These are phyloP conservation scores for Gentiana dahurica DNA, from an alignment of 257 asterid species.

Conservation along the genomic window DNA sequence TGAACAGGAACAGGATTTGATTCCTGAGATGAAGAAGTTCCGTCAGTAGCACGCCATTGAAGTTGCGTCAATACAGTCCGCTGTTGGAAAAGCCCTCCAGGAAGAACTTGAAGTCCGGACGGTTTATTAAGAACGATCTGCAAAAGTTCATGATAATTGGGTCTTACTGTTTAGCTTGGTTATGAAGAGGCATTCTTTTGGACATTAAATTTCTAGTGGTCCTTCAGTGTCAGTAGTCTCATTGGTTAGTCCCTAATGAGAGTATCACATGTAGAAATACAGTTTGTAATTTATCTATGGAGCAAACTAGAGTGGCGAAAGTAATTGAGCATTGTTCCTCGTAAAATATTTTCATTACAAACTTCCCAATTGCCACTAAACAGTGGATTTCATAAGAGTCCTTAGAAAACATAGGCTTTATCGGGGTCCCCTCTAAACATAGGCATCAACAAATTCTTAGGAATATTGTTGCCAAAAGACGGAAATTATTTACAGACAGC, in stretches of 20 bases:
- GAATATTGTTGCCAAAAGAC: no score
- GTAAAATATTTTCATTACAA: no score
- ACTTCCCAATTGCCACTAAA: no score
- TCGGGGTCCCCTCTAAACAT: no score
- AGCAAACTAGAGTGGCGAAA: no score
- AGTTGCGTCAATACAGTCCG: constrained; percentile 89
- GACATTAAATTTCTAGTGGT: not conserved
- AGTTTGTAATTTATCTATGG: no score
- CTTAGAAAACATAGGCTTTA: no score
- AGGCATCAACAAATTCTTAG: no score
- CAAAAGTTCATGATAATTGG: constrained; percentile 11
- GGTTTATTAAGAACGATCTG: constrained; percentile 92
- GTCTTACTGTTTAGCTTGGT: not conserved
- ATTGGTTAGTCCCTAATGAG: not conserved
- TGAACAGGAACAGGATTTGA: constrained; percentile 86
- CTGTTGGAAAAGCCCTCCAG: constrained; percentile 96
- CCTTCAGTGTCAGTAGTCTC: not conserved
- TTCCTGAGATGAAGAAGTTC: constrained; percentile 25
- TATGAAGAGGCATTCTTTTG: not conserved
- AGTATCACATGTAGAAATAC: no score
- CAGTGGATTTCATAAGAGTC: no score
- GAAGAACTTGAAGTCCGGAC: constrained; percentile 88
- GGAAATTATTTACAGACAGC: no score
- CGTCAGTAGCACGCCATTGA: constrained; percentile 43
- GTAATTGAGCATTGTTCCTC: no score